Conservation (phyloP, 2,329 filamentous ascomycete species). For the Bisporella sp. region DNA sequence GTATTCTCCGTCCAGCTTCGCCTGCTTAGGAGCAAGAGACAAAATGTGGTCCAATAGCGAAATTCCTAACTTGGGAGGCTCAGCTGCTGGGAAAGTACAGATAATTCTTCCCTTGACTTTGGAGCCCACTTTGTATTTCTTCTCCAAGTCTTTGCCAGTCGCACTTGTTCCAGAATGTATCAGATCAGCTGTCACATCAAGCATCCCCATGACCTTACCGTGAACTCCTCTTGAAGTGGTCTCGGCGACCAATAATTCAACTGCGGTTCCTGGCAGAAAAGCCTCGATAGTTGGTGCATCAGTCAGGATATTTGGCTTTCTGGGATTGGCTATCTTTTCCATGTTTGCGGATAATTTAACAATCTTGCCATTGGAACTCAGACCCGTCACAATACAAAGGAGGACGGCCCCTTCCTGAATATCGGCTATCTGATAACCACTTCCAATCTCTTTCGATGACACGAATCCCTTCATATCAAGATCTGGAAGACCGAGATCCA, state of each 20-base stretch:
- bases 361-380: conserved; percentile 72
- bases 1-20: conserved; percentile 36
- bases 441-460: conserved; percentile 72
- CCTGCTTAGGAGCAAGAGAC: conserved; percentile 42
- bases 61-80: conserved; percentile 77
- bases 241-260: conserved; percentile 77
- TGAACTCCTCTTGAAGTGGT: conserved; percentile 66
- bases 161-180: conserved; percentile 78
- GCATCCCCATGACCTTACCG: conserved; percentile 85
- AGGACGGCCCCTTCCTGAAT: conserved; percentile 80
- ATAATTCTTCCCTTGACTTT: conserved; percentile 83
- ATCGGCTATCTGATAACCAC: conserved; percentile 54
- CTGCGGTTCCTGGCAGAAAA: conserved; percentile 86
- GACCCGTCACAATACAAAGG: conserved; percentile 71
- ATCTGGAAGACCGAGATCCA: conserved; percentile 77
- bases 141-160: conserved; percentile 61
- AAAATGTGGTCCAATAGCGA: conserved; percentile 82
- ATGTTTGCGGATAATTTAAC: conserved; percentile 76
- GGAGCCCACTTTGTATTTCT: conserved; percentile 74
- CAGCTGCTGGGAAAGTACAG: conserved; percentile 75
- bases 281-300: conserved; percentile 82
- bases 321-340: conserved; percentile 59
- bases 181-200: conserved; percentile 85
- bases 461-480: conserved; percentile 72
- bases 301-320: conserved; percentile 57